Percentiles rank a stretch among this genome's conserved stretches.
These are phyloP conservation scores for Candida tropicalis DNA, from an alignment of 1,139 yeast species.

Conservation along the genomic window DNA sequence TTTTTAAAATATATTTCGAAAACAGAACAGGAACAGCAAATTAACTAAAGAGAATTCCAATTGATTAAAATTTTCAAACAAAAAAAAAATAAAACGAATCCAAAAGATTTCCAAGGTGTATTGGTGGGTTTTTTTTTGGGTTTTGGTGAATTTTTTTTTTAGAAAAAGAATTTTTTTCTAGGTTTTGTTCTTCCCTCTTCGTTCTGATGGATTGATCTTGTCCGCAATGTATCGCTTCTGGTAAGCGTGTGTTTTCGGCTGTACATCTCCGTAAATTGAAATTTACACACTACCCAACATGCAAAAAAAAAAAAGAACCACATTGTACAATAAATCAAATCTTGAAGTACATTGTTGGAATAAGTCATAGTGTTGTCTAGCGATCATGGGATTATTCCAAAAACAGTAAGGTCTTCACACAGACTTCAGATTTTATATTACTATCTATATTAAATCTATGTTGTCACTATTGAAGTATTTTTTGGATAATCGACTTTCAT, in stretches of 20 bases:
- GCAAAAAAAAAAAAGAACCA: no score
- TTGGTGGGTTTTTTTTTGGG: neutral
- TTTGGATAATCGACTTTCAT: slow-evolving; percentile 8
- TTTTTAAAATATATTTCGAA: neutral
- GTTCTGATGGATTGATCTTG: slow-evolving; percentile 5
- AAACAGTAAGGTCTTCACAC: no score
- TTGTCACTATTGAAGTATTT: slow-evolving; percentile 13
- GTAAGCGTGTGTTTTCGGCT: slow-evolving; percentile 5
- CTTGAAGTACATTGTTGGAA: no score
- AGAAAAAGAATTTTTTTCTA: slow-evolving; percentile 2
- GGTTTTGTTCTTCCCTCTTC: neutral
- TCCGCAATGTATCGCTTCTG: slow-evolving; percentile 2
- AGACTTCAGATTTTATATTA: no score
- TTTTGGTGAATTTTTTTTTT: neutral
- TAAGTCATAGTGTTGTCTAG: no score
- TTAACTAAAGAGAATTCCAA: neutral
- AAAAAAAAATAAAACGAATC: neutral
- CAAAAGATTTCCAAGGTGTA: neutral
- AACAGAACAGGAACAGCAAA: neutral
- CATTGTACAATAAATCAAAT: no score
- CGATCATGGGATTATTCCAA: no score
- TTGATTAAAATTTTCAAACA: neutral
- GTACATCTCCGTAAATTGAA: slow-evolving; percentile 3
- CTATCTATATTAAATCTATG: slow-evolving; percentile 1
- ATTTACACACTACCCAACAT: neutral